Evolutionary conservation across 257 asterid genomes (phyloP).

Genomic region (Fraxinus quadrangulata): DNA sequence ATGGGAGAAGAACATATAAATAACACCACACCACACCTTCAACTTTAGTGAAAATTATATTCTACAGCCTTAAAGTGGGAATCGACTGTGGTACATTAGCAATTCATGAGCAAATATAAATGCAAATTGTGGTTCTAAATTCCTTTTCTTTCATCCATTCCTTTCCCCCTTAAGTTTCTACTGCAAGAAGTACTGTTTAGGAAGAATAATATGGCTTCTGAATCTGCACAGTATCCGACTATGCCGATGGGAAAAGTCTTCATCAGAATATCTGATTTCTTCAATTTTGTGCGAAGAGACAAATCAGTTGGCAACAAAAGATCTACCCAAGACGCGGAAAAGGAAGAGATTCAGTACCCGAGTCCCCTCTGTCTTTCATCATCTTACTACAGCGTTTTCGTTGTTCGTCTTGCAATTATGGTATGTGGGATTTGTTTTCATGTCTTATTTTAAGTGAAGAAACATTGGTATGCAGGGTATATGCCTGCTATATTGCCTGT

Average conservation of each 20-base stretch:
- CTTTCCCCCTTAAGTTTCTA: neutral
- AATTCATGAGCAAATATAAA: neutral
- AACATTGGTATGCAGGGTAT: too few relatives aligned
- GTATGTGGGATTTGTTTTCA: slow-evolving; percentile 31
- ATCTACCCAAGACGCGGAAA: slow-evolving; percentile 55
- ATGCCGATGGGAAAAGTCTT: slow-evolving; percentile 31
- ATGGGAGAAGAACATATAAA: slow-evolving; percentile 29
- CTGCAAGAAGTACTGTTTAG: slow-evolving; percentile 3
- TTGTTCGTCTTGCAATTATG: slow-evolving; percentile 95
- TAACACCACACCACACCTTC: slow-evolving; percentile 20
- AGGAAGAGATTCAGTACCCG: slow-evolving; percentile 60
- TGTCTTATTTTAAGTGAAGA: neutral
- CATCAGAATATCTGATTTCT: slow-evolving; percentile 33
- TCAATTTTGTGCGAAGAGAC: slow-evolving; percentile 29
- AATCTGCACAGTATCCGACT: slow-evolving; percentile 11
- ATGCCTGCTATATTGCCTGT: neutral
- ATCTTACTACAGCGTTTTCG: slow-evolving; percentile 77
- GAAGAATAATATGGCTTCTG: slow-evolving; percentile 28
- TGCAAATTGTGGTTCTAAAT: slow-evolving; percentile 27
- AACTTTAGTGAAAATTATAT: slow-evolving; percentile 34
- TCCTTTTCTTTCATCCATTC: neutral
- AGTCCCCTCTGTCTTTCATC: slow-evolving; percentile 63
- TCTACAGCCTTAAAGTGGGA: slow-evolving; percentile 35
- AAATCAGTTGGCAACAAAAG: slow-evolving; percentile 37
- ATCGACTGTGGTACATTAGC: slow-evolving; percentile 23